Evolutionary conservation across 257 asterid genomes (phyloP), one percentile per base, ranked within the genome.

Genomic region (Capsicum chinense): DNA sequence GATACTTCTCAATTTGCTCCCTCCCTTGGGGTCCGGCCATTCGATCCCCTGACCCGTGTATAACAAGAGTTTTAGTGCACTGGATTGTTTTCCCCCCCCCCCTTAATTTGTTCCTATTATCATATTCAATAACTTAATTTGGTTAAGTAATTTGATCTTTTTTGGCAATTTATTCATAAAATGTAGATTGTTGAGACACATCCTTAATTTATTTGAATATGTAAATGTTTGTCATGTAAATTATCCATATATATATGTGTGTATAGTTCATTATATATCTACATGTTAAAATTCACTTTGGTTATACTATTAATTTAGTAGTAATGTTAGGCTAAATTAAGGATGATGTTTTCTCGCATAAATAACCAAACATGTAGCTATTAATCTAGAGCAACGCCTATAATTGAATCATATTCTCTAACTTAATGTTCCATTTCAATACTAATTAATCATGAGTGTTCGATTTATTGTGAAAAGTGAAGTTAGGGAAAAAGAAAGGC

Each of bases 41-140:
- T 26, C 33, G 33, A 26, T 26, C 33, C 33, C 33, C 33, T 26
- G 2, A 26, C 33, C 33, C 33, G 2, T 26, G 33, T 26, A 26
- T 26, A 26, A 26, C 33, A 26, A 26, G 33, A 26, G 33, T 26
- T 26, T 26, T 26, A 26, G 33, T 26, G 33, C 33, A 26, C 33
- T 26, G 33, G 2, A 26, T 1, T 26, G 33, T 0, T 26, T 26
- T 26, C 1, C 1, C 1, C 1, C 0, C 0, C 0, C 33, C 33
- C 2, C 33, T 26, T 26, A 56, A 56, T 5, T 56, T 57, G 16
- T 21, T 57, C 63, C 2, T 57, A 57, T 16, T 16, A 57, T 56
- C 60, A 7, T 17, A 5, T 15, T 15, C 6, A 15, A 0, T 56
- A 1, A 26, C 33, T 56, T 56, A 56, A 57, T 57, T 15, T 15